phyloP scores from a whole-genome alignment of 83 land plant genomes.

The Isoetes engelmannii region DNA sequence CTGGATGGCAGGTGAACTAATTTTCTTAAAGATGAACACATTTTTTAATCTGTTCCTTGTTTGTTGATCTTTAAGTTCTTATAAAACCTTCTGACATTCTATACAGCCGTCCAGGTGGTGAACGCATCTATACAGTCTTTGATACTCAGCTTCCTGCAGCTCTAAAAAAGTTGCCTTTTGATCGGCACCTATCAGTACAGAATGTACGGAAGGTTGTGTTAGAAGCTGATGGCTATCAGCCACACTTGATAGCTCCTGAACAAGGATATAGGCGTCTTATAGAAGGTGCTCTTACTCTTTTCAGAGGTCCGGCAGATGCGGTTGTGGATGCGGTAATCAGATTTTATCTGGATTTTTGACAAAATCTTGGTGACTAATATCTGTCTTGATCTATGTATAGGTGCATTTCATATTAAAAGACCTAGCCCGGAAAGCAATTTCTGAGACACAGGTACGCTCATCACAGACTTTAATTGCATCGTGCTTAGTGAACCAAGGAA shows the following conservation, averaged over 20 bases:
- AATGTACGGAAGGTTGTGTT: slow-evolving; percentile 69
- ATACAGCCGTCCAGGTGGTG: slow-evolving; percentile 80
- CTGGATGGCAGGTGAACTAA: slow-evolving; percentile 63
- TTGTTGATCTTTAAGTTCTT: too few species aligned
- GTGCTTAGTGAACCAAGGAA: not conserved
- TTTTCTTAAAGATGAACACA: not conserved
- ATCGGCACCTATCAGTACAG: slow-evolving; percentile 59
- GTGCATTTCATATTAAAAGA: slow-evolving; percentile 71
- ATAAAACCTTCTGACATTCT: too few species aligned
- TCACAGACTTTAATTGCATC: not conserved
- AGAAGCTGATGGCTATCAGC: slow-evolving; percentile 95
- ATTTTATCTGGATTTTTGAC: not conserved
- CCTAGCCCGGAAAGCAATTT: slow-evolving; percentile 63
- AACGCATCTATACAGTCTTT: slow-evolving; percentile 72
- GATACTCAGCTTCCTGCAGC: slow-evolving; percentile 85
- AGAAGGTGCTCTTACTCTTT: slow-evolving; percentile 57
- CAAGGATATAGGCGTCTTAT: slow-evolving; percentile 82
- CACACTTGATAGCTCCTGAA: slow-evolving; percentile 90
- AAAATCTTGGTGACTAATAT: not conserved
- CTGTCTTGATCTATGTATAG: slow-evolving; percentile 21
- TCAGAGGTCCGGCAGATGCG: slow-evolving; percentile 80
- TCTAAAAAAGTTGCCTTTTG: slow-evolving; percentile 66
- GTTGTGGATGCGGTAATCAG: slow-evolving; percentile 72
- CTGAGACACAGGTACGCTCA: slow-evolving; percentile 52
- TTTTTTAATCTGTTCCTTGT: too few species aligned